Evolutionary conservation across 2,329 filamentous ascomycete species (phyloP), one percentile per base, ranked within the genome.

Genomic region (Incumbomyces lentus): DNA sequence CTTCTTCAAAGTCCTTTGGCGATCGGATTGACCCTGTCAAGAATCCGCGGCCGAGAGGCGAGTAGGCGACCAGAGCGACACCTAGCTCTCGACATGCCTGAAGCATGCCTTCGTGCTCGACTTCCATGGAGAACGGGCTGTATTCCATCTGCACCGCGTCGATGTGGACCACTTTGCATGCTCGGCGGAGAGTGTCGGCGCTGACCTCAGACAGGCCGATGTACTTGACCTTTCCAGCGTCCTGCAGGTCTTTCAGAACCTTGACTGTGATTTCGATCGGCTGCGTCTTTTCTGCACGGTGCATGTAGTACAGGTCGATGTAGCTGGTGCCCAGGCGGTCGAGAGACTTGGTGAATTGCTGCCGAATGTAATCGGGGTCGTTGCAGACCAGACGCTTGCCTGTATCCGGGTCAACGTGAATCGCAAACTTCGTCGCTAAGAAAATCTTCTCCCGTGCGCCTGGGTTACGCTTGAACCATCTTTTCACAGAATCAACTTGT

Each of bases 11-110:
- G 40, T 69, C 64, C n/a, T 59, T 59, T 1, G 53, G 58, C 14
- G 58, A 62, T 43, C 61, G 62, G 56, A 70, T 65, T 10, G 56
- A 54, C 7, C 73, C 73, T 0, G 73, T 69, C 45, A 78, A 55
- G 51, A 78, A 74, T 1, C 79, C 79, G 6, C 72, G 65, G 17
- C 76, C 73, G 1, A 82, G 67, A 2, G 79, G 78, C 40, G 73
- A 75, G 64, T 81, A 81, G 1, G 73, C 73, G 6, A 79, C 61
- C 36, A 81, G 64, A 0, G 77, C 75, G 42, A 81, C 80, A 18
- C 67, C 65, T 5, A 76, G 64, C 52, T 74, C 70, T 2, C 70
- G 65, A 47, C 68, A 69, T 2, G 70, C 66, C 18, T 63, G 59
- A 3, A 72, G 60, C 43, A 54, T 50, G 12, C 51, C 49, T 0